Percentiles rank a stretch among this genome's conserved stretches.
Conservation (phyloP, 371 early-diverging fungal genomes). For the Mortierella sp. region DNA sequence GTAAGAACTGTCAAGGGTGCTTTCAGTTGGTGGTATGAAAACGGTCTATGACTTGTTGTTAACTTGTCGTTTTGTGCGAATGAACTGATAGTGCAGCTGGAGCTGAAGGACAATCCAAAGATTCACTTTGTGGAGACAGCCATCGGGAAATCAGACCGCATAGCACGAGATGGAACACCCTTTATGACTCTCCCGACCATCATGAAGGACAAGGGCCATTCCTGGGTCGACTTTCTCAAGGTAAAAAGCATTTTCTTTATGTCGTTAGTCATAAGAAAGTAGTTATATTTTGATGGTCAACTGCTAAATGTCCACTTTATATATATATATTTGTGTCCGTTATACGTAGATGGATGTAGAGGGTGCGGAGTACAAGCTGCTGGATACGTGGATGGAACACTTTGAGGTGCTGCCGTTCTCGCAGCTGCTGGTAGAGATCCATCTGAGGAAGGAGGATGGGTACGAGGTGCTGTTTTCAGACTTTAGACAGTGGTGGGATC, state of each 20-base stretch:
- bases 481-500: conserved; percentile 12
- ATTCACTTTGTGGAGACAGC: conserved; percentile 13
- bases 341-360: conserved; percentile 21
- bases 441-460: not conserved
- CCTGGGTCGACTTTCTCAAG: conserved; percentile 21
- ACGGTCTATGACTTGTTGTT: too few species aligned
- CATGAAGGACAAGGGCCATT: conserved; percentile 20
- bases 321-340: not conserved
- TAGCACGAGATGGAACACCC: not conserved
- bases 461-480: not conserved
- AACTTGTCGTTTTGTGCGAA: not conserved
- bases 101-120: not conserved
- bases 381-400: conserved; percentile 4
- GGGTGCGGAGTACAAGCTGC: conserved; percentile 13
- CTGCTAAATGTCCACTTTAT: not conserved
- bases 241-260: not conserved
- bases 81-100: not conserved
- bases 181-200: conserved; percentile 9
- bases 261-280: not conserved
- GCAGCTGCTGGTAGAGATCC: conserved; percentile 18
- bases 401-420: conserved; percentile 15
- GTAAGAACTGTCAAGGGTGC: not conserved
- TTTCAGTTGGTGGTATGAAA: too few species aligned
- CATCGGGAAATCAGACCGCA: not conserved
- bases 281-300: not conserved